Evolutionary conservation across 768 basidiomycete species (phyloP), one percentile per base, ranked within the genome.

Genomic region (Boletus speciosus): DNA sequence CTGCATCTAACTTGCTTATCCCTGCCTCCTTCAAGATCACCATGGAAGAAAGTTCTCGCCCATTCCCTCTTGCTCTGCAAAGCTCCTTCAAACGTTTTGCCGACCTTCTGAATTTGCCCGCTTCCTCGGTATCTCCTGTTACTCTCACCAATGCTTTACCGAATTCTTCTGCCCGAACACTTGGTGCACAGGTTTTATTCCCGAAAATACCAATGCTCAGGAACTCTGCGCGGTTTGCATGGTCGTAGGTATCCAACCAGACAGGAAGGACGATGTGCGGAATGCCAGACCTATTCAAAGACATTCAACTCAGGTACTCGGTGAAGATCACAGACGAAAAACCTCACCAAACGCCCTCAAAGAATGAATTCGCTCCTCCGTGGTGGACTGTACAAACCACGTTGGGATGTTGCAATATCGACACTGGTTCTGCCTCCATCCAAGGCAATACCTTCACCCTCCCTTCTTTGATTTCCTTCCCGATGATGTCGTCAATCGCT

Each of bases 181-280:
- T 41, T 1, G 56, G 61, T 5, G 56, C 29, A 29, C 52, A 34
- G 0, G 10, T 38, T 53, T 34, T 40, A 23, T 14, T 60, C 11
- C 39, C 59, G 11, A 49, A 61, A 14, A 61, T 16, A 29, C 47
- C 52, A 8, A 47, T 44, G 34, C 48, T 52, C 42, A 49, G 19
- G 34, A 23, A 48, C n/a, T 61, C 55, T 0, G 32, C 47, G 15
- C 49, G 49, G 5, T 15, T 23, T 10, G 43, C 42, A 10, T 51
- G 52, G 16, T 61, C 50, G 23, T 41, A 62, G 4, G 51, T 58
- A 37, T 58, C 60, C 6, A 14, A 47, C 56, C 57, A 58, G n/a
- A 52, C 51, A 1, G 60, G 40, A 15, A 62, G 56, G 15, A 58
- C 37, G 8, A 61, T 39, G n/a, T 55, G 56, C 0, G 56, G 56